A percentile compares a stretch with the other conserved stretches of the same genome.
Evolutionary conservation across 2,329 filamentous ascomycete species (phyloP).

Genomic region (Pseudogymnoascus sp.): DNA sequence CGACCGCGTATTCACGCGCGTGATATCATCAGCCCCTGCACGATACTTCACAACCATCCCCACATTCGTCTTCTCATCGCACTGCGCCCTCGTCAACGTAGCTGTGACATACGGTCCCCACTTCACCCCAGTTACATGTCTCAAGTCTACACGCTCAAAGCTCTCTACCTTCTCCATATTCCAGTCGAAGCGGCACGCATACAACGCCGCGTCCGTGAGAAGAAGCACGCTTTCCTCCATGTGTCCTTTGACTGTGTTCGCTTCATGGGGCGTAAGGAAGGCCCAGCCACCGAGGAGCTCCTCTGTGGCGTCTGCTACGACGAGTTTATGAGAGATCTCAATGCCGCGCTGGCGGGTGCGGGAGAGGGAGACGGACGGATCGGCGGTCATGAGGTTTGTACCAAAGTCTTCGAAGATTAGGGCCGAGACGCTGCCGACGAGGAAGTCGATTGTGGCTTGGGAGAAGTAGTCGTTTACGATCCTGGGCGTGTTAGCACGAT

Average conservation of each 20-base stretch:
- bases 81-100: slow-evolving; percentile 68
- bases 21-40: slow-evolving; percentile 60
- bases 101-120: slow-evolving; percentile 86
- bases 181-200: slow-evolving; percentile 91
- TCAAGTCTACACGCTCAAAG: slow-evolving; percentile 77
- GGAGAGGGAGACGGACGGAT: slow-evolving; percentile 79
- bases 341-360: slow-evolving; percentile 84
- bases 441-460: slow-evolving; percentile 88
- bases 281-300: slow-evolving; percentile 88
- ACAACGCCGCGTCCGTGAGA: slow-evolving; percentile 75
- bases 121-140: slow-evolving; percentile 63
- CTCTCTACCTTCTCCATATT: slow-evolving; percentile 87
- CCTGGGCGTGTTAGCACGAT: slow-evolving; percentile 38
- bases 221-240: slow-evolving; percentile 86
- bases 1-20: slow-evolving; percentile 78
- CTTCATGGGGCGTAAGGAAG: slow-evolving; percentile 63
- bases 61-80: slow-evolving; percentile 71
- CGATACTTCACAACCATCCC: slow-evolving; percentile 75
- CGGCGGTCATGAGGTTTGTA: slow-evolving; percentile 82
- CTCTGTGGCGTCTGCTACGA: slow-evolving; percentile 73
- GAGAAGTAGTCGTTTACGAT: slow-evolving; percentile 98
- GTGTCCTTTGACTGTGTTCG: slow-evolving; percentile 61
- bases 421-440: slow-evolving; percentile 78
- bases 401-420: slow-evolving; percentile 92
- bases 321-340: slow-evolving; percentile 77